A percentile compares a stretch with the other conserved stretches of the same genome.
phyloP scores from a whole-genome alignment of 352 stramenopile species.

The Phytophthora melonis region DNA sequence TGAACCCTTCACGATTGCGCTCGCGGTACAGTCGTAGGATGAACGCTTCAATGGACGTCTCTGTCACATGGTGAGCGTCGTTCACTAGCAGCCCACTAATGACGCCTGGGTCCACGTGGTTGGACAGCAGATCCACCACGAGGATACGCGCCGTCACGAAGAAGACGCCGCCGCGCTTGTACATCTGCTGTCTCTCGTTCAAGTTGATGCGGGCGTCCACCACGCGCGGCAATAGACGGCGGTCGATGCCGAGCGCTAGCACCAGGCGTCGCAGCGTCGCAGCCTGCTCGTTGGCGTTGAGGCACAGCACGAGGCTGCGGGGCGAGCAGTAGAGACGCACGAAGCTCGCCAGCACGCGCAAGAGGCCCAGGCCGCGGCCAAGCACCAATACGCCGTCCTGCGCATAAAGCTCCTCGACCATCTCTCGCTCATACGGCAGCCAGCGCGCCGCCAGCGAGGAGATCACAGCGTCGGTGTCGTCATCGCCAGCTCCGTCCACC shows the following conservation, averaged over 20 bases:
- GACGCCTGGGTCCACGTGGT: constrained; percentile 72
- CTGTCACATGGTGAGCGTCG: constrained; percentile 93
- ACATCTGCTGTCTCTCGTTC: constrained; percentile 87
- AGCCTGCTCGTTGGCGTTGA: constrained; percentile 93
- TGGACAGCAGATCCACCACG: constrained; percentile 97
- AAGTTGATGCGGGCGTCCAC: constrained; percentile 81
- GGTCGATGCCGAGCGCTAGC: constrained; percentile 89
- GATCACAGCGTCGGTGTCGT: constrained; percentile 14
- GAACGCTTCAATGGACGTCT: constrained; percentile 97
- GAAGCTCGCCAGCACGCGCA: constrained; percentile 90
- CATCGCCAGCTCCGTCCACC: constrained; percentile 2
- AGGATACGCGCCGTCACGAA: constrained; percentile 97
- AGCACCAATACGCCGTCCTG: constrained; percentile 94
- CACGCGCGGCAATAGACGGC: constrained; percentile 88
- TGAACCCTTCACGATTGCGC: constrained; percentile 91
- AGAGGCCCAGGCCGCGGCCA: constrained; percentile 91
- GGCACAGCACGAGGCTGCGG: constrained; percentile 90
- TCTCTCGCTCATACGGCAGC: constrained; percentile 78
- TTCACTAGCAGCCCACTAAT: constrained; percentile 95
- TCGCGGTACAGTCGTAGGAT: constrained; percentile 96
- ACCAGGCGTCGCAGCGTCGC: constrained; percentile 80
- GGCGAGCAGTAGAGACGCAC: constrained; percentile 90
- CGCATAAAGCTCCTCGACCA: constrained; percentile 74
- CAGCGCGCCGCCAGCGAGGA: constrained; percentile 50
- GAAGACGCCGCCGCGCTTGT: constrained; percentile 93